Base-by-base conservation (phyloP, 768 basidiomycete genomes). In the Termitomyces sp. region DNA sequence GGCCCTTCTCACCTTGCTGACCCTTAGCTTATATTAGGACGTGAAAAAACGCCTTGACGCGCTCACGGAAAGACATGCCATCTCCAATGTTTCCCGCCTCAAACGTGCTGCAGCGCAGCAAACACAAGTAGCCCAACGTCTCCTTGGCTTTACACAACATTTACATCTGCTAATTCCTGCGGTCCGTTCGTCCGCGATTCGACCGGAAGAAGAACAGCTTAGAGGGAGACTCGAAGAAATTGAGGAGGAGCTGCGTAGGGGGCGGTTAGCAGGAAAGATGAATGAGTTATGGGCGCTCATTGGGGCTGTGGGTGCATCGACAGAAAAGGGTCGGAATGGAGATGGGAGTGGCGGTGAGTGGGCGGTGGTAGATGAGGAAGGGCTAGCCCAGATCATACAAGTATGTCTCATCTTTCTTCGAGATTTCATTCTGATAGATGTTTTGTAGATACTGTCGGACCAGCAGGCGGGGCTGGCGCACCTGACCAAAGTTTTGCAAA, bases 321-420 rank as follows among this genome's bases (percentile, higher is more conserved):
- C 78, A 62, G 84, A 86, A 63, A 70, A 76, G 42, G 78, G 75
- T 47, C 76, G 78, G 59, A 69, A 65, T 21, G 71, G 69, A 31
- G 63, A 65, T 12, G 78, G 76, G 15, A 77, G 75, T 1, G 69
- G 57, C 2, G 76, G 78, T 8, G 87, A 85, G 63, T 92, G 90
- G 90, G 80, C 84, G 0, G 89, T 93, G n/a, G 87, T 89, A 3
- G 92, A 94, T 66, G 89, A 91, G 64, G 89, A 91, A 1, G 91
- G 91, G 1, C 71, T 94, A 54, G 75, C 82, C 47, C 84, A 89
- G 67, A 84, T 94, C 54, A 75, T 85, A 3, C 85, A 88, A 79
- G 89, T 89, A 56, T 66, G 54, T 47, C 15, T 35, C 1, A 4
- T 37, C 48, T n/a, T 40, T 48, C 46, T 51, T 21, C 14, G 3